phyloP scores from a whole-genome alignment of 371 early-diverging fungal genomes.

The Catenaria anguillulae region DNA sequence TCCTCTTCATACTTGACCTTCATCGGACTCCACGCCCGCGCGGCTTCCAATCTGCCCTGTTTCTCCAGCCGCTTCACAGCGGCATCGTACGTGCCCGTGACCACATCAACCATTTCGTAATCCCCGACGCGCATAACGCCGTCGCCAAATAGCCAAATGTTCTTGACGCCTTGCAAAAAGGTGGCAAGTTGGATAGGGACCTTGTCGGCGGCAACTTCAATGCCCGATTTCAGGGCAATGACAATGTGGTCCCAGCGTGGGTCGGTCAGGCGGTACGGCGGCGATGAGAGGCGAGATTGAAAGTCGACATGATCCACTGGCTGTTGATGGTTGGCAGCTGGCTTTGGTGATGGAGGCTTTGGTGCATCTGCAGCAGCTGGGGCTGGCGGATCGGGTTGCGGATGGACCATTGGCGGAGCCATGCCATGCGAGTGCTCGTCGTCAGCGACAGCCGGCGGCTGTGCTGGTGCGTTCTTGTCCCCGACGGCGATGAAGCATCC shows the following conservation, averaged over 20 bases:
- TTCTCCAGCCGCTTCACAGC: background rate
- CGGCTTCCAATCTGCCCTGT: no score
- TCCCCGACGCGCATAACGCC: constrained; percentile 15
- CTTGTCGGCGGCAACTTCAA: constrained; percentile 23
- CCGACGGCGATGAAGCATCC: no score
- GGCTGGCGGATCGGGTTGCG: no score
- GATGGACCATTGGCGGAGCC: no score
- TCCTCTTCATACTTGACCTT: background rate
- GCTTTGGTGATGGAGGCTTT: no score
- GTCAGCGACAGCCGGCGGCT: no score
- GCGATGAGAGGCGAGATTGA: background rate
- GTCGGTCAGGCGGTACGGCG: constrained; percentile 1
- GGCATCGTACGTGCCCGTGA: constrained; percentile 17
- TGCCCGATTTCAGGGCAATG: constrained; percentile 32
- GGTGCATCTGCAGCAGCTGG: no score
- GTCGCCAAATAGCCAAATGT: constrained; percentile 26
- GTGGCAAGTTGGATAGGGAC: constrained; percentile 31
- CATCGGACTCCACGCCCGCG: no score
- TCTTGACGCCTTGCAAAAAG: constrained; percentile 20
- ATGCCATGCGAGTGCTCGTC: no score
- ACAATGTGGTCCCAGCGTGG: constrained; percentile 19
- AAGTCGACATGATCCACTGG: background rate
- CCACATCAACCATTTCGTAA: constrained; percentile 24
- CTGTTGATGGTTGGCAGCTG: no score
- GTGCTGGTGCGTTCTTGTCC: no score